Conservation (phyloP, 164 flowering plant species). For the Magnolia sinica region DNA sequence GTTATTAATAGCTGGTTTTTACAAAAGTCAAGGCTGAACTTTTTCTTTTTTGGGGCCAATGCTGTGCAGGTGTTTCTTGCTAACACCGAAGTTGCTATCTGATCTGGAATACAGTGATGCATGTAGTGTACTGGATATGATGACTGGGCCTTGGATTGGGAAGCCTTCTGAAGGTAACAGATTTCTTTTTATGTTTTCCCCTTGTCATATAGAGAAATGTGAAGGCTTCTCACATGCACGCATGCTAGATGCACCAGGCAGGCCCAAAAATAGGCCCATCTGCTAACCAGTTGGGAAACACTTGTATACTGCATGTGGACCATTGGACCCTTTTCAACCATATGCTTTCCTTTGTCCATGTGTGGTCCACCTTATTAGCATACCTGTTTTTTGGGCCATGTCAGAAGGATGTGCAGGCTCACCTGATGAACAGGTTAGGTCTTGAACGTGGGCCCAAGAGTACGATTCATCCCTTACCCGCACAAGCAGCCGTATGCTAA, state of each 20-base stretch:
- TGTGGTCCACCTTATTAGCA: background rate
- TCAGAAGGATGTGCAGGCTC: background rate
- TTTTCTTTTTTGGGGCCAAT: background rate
- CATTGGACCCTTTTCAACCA: background rate
- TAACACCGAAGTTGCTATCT: slow-evolving; percentile 86
- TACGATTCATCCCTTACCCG: background rate
- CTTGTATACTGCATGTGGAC: background rate
- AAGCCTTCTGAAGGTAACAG: slow-evolving; percentile 63
- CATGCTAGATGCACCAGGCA: background rate
- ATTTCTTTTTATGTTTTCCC: background rate
- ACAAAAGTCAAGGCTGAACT: background rate
- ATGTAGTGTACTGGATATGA: slow-evolving; percentile 68
- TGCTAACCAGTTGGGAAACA: background rate
- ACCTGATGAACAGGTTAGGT: background rate
- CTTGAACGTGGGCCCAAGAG: background rate
- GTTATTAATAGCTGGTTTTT: background rate
- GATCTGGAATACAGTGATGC: slow-evolving; percentile 77
- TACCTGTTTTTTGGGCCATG: no score
- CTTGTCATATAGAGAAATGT: background rate
- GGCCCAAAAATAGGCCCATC: background rate
- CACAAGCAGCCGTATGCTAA: background rate
- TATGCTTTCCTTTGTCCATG: background rate
- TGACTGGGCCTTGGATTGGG: slow-evolving; percentile 94
- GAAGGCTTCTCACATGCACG: background rate
- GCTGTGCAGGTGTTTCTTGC: slow-evolving; percentile 72